Base-by-base conservation (phyloP, 306 rosid genomes). In the Acacia acuminata region DNA sequence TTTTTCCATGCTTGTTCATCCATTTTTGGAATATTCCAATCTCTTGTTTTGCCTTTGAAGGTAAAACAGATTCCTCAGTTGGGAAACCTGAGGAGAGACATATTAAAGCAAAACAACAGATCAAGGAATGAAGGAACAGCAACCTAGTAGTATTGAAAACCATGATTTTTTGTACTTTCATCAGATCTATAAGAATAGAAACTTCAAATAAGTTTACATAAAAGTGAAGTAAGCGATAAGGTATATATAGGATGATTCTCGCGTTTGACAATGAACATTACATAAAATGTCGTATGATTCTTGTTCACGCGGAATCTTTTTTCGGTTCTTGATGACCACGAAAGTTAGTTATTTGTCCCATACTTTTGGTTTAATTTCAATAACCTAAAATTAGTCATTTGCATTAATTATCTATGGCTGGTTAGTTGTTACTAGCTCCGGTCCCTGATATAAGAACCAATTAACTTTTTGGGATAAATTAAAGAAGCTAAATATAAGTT, bases 21-120 rank as follows among this genome's bases (percentile, higher is more conserved):
- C 94, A 87, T 12, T 8, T 55, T 44, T 71, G 84, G 67, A 91
- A 88, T 6, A 85, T 81, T 86, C 82, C 84, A 32, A 73, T 78
- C 25, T 70, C 81, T 19, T 53, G 82, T 75, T 79, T 25, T 60
- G 73, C 85, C 80, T 83, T 88, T 20, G 90, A 71, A 22, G 82
- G 81, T 20, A 48, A 78, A 30, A 27, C 8, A n/a, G 38, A 65
- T 32, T 65, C 71, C 71, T 32, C 10, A 32, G 36, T 87, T 22
- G 36, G 36, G 36, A 24, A 60, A 1, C 34, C 67, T 60, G 7
- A 60, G 79, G 88, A 75, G 43, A 86, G 72, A 83, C 85, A 74
- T 15, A 80, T 32, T 73, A 51, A 50, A 25, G 14, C 67, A 36
- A 65, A 64, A 15, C 69, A 30, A 30, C 71, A 65, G 11, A 65